These are phyloP conservation scores for Apiospora saccharicola DNA, from an alignment of 2,329 filamentous ascomycete species.

Conservation along the genomic window DNA sequence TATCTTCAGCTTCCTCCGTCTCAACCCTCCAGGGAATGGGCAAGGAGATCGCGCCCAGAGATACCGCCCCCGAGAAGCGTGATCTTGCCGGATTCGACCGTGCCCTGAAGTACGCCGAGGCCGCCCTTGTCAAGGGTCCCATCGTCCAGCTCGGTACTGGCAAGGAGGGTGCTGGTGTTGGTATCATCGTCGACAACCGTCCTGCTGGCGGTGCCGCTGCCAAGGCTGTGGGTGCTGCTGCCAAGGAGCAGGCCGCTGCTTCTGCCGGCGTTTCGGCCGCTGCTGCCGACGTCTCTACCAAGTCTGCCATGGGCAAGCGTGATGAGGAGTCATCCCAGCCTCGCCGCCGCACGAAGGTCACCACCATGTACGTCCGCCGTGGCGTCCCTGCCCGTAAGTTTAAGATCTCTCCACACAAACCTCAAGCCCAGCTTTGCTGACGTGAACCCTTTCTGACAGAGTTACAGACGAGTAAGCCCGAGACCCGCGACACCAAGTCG, in stretches of 20 bases:
- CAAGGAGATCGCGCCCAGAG: constrained; percentile 56
- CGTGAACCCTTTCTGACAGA: constrained; percentile 33
- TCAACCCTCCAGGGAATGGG: constrained; percentile 55
- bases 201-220: constrained; percentile 34
- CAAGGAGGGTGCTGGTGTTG: constrained; percentile 48
- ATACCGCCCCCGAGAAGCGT: constrained; percentile 43
- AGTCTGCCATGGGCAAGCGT: constrained; percentile 33
- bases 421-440: constrained; percentile 33
- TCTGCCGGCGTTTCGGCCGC: constrained; percentile 33
- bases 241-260: constrained; percentile 27
- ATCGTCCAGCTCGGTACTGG: constrained; percentile 50
- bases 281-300: constrained; percentile 28
- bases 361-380: constrained; percentile 55
- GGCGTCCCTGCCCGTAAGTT: constrained; percentile 52
- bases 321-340: constrained; percentile 38
- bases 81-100: constrained; percentile 51
- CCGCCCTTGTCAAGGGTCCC: constrained; percentile 47
- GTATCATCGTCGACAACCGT: constrained; percentile 48
- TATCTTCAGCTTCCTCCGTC: constrained; percentile 48
- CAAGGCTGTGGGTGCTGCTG: constrained; percentile 28
- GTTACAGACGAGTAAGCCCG: constrained; percentile 37
- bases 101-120: constrained; percentile 49
- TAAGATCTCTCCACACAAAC: neutral
- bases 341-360: constrained; percentile 51
- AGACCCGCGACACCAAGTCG: constrained; percentile 36